phyloP scores from a whole-genome alignment of 345 rosid genomes.

The Populus davidiana region DNA sequence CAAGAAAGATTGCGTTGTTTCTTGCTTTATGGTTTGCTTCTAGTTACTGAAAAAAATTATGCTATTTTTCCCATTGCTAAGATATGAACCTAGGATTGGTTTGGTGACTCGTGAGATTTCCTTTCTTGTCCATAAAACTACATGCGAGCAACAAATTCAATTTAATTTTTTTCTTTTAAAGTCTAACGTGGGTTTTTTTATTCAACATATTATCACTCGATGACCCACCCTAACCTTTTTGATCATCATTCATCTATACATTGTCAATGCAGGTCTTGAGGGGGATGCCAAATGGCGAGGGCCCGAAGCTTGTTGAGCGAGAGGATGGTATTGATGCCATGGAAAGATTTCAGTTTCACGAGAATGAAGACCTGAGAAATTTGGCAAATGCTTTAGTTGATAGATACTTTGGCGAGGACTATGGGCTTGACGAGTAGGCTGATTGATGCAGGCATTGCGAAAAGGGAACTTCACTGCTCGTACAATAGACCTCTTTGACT shows the following conservation, averaged over 20 bases:
- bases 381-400: constrained; percentile 93
- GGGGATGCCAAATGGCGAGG: constrained; percentile 89
- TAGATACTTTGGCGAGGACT: constrained; percentile 86
- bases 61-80: no score
- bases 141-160: not conserved
- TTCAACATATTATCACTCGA: no score
- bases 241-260: no score
- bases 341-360: constrained; percentile 96
- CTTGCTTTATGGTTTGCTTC: not conserved
- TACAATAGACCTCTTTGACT: no score
- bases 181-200: no score
- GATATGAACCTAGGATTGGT: no score
- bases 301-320: constrained; percentile 78
- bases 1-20: not conserved
- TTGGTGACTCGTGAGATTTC: no score
- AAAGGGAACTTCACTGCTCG: not conserved
- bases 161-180: no score
- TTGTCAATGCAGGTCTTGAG: constrained; percentile 59
- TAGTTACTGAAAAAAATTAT: no score
- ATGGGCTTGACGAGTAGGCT: constrained; percentile 55
- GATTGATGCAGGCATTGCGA: not conserved
- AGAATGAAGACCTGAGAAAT: constrained; percentile 84
- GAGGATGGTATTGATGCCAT: constrained; percentile 97
- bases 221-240: no score
- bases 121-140: no score